phyloP scores from a whole-genome alignment of 2,329 filamentous ascomycete genomes.

The Ceratocystis cacaofunesta region DNA sequence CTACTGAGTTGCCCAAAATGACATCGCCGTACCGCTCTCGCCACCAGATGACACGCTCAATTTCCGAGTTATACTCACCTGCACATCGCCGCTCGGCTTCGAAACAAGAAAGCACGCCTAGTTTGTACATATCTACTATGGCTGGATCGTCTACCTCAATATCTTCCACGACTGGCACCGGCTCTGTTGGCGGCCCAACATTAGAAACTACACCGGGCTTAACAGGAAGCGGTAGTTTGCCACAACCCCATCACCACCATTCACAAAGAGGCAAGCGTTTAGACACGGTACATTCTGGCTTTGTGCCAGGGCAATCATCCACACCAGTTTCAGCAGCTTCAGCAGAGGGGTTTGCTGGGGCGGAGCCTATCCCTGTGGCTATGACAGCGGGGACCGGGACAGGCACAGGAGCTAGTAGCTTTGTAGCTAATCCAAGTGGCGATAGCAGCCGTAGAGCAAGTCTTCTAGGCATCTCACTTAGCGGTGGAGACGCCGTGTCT shows the following conservation, averaged over 20 bases:
- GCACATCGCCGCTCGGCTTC: conserved; percentile 9
- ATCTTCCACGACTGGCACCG: conserved; percentile 18
- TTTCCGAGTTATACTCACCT: conserved; percentile 38
- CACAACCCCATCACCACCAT: background rate
- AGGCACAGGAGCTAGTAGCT: background rate
- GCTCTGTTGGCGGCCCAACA: conserved; percentile 21
- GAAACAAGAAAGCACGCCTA: conserved; percentile 21
- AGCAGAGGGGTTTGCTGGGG: background rate
- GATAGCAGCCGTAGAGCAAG: conserved; percentile 1
- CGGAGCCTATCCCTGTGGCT: background rate
- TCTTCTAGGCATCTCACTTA: background rate
- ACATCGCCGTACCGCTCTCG: conserved; percentile 23
- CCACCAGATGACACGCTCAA: conserved; percentile 41
- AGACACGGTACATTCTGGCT: background rate
- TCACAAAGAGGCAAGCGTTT: background rate
- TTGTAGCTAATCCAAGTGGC: background rate
- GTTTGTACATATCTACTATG: background rate
- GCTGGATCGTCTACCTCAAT: conserved; percentile 11
- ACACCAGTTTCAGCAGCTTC: background rate
- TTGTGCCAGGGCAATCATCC: background rate
- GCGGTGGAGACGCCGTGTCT: conserved; percentile 20
- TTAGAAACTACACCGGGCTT: background rate
- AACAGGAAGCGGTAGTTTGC: background rate
- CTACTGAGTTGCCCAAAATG: conserved; percentile 8
- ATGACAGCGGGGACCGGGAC: background rate